Base-by-base conservation (phyloP, 2,329 filamentous ascomycete species). In the Botryotinia narcissicola region DNA sequence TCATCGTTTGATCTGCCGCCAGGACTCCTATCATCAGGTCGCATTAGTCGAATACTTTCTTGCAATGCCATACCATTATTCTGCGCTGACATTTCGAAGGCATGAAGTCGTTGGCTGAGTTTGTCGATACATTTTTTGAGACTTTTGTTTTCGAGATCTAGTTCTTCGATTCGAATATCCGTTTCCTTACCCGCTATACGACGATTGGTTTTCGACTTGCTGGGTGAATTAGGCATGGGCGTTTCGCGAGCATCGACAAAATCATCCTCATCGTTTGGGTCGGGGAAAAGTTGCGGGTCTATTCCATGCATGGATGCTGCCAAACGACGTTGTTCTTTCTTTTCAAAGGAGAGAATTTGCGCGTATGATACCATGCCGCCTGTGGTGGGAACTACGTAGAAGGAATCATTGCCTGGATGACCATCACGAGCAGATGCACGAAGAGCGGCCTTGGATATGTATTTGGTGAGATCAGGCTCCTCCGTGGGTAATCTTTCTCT, bases 291-390 rank as follows among this genome's bases (percentile, higher is more conserved):
- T 69, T 82, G 78, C 8, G 77, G 75, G 40, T 79, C 79, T 57
- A 79, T 77, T 54, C 79, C 78, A 73, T 87, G 84, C 12, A 84
- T 78, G 3, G 87, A 87, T 10, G 86, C 86, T 37, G 85, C 87
- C 69, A 88, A 81, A 16, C 89, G 87, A 14, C 89, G 85, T 80
- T 88, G 90, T 80, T 91, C 90, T 78, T 91, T 91, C 76, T 90
- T 88, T 51, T 88, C 89, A 77, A 89, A 91, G 60, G 86, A 91
- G 32, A 97, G 85, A 70, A 99, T 98, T 75, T 92, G 94, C 62
- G 96, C 95, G 80, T 98, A 99, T 0, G 94, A 96, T 74, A 95
- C 92, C 4, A 94, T 98, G 76, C 95, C 94, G 8, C 96, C 95
- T 29, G 93, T 94, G 0, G 93, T 93, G 6, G 95, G 96, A 1